phyloP scores from a whole-genome alignment of 495 filamentous ascomycete species.

The Tetracladium marchalianum region DNA sequence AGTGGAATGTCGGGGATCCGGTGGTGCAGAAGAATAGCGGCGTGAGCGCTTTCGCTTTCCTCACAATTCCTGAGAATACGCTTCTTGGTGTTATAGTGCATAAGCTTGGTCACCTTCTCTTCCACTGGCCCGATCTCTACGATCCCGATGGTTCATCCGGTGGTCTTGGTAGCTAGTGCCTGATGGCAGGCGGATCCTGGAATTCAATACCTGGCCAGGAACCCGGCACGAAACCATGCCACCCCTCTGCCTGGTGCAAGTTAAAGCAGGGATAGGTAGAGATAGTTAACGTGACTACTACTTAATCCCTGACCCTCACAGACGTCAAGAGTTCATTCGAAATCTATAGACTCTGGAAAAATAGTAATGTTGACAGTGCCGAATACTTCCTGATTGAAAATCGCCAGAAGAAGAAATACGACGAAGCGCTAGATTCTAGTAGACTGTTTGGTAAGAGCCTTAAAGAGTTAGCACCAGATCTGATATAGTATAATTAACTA shows the following conservation, averaged over 20 bases:
- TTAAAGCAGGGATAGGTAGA: constrained; percentile 5
- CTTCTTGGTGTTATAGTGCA: constrained; percentile 8
- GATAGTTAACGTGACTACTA: background rate
- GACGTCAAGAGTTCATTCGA: constrained; percentile 1
- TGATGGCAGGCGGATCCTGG: background rate
- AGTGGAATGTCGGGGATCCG: constrained; percentile 8
- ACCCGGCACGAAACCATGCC: background rate
- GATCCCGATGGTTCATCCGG: background rate
- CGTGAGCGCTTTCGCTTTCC: constrained; percentile 6
- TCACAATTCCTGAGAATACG: constrained; percentile 15
- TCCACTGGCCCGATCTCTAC: constrained; percentile 16
- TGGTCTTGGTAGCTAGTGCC: constrained; percentile 8
- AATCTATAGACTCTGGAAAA: constrained; percentile 6
- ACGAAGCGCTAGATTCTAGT: background rate
- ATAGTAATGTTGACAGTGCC: background rate
- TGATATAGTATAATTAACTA: too few relatives aligned
- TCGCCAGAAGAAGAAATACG: background rate
- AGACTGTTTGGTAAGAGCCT: too few relatives aligned
- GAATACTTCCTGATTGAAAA: constrained; percentile 12
- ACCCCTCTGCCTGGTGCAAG: constrained; percentile 10
- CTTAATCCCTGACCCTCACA: background rate
- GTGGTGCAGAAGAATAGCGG: background rate
- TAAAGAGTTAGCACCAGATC: too few relatives aligned
- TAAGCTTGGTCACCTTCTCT: constrained; percentile 14
- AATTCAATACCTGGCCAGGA: too few relatives aligned